Percentiles rank a stretch among this genome's conserved stretches.
Evolutionary conservation across 441 rosid genomes (phyloP).

Genomic region (Pelargonium cotyledonis): DNA sequence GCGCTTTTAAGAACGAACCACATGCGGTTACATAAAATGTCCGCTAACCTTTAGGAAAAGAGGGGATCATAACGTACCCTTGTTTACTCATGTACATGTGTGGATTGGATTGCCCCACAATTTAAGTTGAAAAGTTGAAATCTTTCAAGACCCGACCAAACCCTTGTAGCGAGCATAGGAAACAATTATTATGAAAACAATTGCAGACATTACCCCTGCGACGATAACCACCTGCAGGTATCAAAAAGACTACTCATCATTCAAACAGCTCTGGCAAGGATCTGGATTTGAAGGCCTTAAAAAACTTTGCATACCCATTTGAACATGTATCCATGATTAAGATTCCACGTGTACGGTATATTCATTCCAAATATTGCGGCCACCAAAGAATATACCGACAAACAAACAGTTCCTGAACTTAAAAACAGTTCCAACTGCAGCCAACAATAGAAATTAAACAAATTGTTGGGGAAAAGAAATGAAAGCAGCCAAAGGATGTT

Average conservation of each 20-base stretch:
- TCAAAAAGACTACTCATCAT: conserved; percentile 10
- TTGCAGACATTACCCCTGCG: conserved; percentile 31
- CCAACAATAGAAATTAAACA: conserved; percentile 3
- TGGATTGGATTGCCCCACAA: neutral
- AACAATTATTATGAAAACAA: conserved; percentile 46
- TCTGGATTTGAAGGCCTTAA: neutral
- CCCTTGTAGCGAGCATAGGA: conserved; percentile 78
- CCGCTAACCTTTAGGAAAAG: too few species aligned
- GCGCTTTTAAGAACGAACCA: too few species aligned
- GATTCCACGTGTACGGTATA: conserved; percentile 82
- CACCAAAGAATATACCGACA: conserved; percentile 63
- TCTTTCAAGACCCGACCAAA: conserved; percentile 66
- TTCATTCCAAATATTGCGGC: conserved; percentile 88
- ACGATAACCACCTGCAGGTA: conserved; percentile 51
- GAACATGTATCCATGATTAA: conserved; percentile 57
- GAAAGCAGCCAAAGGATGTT: neutral
- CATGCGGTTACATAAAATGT: too few species aligned
- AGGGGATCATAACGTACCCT: too few species aligned
- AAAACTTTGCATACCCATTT: conserved; percentile 54
- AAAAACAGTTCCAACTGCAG: conserved; percentile 82
- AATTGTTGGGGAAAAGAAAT: neutral
- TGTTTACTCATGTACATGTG: too few species aligned
- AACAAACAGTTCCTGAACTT: conserved; percentile 69
- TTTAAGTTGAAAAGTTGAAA: neutral
- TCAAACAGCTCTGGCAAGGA: neutral